Percentiles rank a stretch among this genome's conserved stretches.
These are phyloP conservation scores for Papiliotrema flavescens DNA, from an alignment of 1,284 basidiomycete genomes.

Conservation along the genomic window DNA sequence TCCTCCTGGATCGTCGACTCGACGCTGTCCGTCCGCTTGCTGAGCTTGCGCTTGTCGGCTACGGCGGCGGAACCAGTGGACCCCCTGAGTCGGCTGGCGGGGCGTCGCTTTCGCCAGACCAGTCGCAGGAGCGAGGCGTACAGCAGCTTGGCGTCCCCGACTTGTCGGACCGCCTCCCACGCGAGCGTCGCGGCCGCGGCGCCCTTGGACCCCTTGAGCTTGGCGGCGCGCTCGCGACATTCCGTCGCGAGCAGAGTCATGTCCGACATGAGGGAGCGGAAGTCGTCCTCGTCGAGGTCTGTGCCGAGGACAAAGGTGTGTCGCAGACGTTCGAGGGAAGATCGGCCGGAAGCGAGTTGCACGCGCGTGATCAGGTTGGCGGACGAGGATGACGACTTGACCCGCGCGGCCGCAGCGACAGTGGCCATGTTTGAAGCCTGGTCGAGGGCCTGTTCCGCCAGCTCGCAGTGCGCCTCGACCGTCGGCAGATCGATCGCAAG, in stretches of 20 bases:
- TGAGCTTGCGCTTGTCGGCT: conserved; percentile 7
- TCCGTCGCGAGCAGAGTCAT: conserved; percentile 37
- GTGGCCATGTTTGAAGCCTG: conserved; percentile 48
- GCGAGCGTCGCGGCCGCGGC: conserved; percentile 35
- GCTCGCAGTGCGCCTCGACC: conserved; percentile 38
- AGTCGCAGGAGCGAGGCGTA: conserved; percentile 39
- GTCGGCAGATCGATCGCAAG: conserved; percentile 29
- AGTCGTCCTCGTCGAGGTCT: conserved; percentile 42
- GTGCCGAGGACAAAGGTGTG: conserved; percentile 38
- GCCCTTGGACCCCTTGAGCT: conserved; percentile 35
- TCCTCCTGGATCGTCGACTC: conserved; percentile 14
- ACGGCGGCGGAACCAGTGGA: not conserved
- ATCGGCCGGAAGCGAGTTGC: conserved; percentile 38
- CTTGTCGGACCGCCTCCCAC: conserved; percentile 37
- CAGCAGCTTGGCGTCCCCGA: conserved; percentile 39
- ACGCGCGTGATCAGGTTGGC: conserved; percentile 43
- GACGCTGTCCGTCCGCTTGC: not conserved
- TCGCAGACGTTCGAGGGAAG: conserved; percentile 34
- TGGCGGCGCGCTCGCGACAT: conserved; percentile 36
- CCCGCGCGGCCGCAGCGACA: conserved; percentile 25
- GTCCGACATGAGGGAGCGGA: conserved; percentile 38
- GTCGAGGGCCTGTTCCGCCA: conserved; percentile 45
- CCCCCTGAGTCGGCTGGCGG: not conserved
- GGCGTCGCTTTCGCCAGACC: conserved; percentile 39
- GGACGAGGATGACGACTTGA: conserved; percentile 26